Percentiles rank a stretch among this genome's conserved stretches.
Evolutionary conservation across 305 asterid species (phyloP).

Genomic region (Rubia peregrina): DNA sequence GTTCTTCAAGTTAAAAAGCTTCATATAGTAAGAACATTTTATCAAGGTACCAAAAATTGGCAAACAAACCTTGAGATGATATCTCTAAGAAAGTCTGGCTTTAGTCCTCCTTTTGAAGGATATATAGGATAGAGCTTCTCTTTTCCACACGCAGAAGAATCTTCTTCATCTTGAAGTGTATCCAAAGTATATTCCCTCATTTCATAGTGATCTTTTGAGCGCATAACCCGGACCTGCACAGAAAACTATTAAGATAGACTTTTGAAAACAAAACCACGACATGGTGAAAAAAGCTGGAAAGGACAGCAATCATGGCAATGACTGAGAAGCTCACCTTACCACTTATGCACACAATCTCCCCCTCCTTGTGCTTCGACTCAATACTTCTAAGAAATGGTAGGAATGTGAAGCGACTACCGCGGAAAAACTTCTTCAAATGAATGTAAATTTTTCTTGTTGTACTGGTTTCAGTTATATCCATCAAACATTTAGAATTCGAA

Average conservation of each 20-base stretch:
- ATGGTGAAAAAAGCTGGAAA: neutral
- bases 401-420: slow-evolving; percentile 84
- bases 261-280: slow-evolving; percentile 8
- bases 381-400: slow-evolving; percentile 71
- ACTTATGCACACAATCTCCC: slow-evolving; percentile 83
- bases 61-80: slow-evolving; percentile 64
- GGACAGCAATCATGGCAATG: slow-evolving; percentile 5
- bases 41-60: neutral
- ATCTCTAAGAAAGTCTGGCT: slow-evolving; percentile 64
- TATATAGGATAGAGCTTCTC: slow-evolving; percentile 94
- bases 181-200: slow-evolving; percentile 86
- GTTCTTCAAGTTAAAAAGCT: neutral
- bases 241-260: slow-evolving; percentile 20
- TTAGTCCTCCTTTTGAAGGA: slow-evolving; percentile 89
- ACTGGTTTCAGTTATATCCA: slow-evolving; percentile 32
- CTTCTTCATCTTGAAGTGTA: slow-evolving; percentile 53
- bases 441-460: slow-evolving; percentile 46
- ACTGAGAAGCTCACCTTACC: slow-evolving; percentile 65
- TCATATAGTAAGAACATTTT: neutral
- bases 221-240: slow-evolving; percentile 64
- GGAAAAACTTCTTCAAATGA: slow-evolving; percentile 90
- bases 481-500: slow-evolving; percentile 33
- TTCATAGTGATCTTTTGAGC: slow-evolving; percentile 67
- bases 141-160: slow-evolving; percentile 47
- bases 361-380: slow-evolving; percentile 74